A percentile compares a stretch with the other conserved stretches of the same genome.
Evolutionary conservation across 2,329 filamentous ascomycete species (phyloP).

Genomic region (Coniella lustricola): DNA sequence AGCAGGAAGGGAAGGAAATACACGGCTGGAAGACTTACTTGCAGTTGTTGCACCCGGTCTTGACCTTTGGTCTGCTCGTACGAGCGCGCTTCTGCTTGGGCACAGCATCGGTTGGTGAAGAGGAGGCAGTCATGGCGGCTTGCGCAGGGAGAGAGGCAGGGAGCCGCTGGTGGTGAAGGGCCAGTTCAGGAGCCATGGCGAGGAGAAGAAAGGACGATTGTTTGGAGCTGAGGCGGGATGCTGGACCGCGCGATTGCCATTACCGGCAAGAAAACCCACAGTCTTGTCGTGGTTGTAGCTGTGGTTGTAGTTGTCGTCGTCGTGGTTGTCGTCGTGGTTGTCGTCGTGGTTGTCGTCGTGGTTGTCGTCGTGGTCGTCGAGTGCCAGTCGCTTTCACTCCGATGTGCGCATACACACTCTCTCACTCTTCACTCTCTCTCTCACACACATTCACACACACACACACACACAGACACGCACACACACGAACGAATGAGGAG

Average conservation of each 20-base stretch:
- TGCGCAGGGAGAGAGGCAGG: conserved; percentile 9
- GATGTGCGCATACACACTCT: too few species aligned
- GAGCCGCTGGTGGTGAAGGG: conserved; percentile 3
- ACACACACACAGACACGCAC: background rate
- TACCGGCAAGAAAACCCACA: conserved; percentile 1
- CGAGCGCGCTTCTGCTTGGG: conserved; percentile 34
- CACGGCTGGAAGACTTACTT: conserved; percentile 44
- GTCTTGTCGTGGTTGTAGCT: background rate
- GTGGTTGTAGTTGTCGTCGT: too few species aligned
- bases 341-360: background rate
- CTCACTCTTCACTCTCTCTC: conserved; percentile 1
- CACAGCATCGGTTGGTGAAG: conserved; percentile 14
- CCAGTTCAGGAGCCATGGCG: conserved; percentile 11
- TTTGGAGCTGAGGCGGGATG: background rate
- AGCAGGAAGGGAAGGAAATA: background rate
- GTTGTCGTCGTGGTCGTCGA: background rate
- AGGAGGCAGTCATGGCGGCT: conserved; percentile 5
- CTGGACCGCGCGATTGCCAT: conserved; percentile 10
- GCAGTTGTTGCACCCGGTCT: conserved; percentile 61
- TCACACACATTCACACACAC: background rate
- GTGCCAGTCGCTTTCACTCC: too few species aligned
- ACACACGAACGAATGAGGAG: background rate
- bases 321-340: background rate
- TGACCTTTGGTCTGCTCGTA: conserved; percentile 54
- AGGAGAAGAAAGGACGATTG: background rate